A percentile compares a stretch with the other conserved stretches of the same genome.
Evolutionary conservation across 345 rosid genomes (phyloP).

Genomic region (Hibiscus tridactylites): DNA sequence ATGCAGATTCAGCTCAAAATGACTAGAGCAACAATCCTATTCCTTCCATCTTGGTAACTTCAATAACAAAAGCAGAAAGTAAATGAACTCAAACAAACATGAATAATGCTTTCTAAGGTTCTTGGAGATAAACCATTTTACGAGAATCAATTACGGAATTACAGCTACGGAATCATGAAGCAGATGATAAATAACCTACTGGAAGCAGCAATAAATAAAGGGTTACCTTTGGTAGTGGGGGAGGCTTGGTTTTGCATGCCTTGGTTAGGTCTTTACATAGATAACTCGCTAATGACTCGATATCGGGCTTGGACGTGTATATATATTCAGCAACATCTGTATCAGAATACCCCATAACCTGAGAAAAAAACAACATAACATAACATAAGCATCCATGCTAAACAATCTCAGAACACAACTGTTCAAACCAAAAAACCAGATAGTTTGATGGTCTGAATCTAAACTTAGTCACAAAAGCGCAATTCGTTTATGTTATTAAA

Average conservation of each 20-base stretch:
- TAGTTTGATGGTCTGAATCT: background rate
- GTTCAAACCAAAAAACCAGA: background rate
- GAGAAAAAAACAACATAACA: background rate
- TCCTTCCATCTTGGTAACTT: background rate
- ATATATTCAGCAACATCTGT: constrained; percentile 91
- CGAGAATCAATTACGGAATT: background rate
- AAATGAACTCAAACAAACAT: background rate
- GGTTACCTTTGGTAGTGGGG: constrained; percentile 79
- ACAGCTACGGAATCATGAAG: background rate
- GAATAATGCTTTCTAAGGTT: background rate
- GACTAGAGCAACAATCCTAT: background rate
- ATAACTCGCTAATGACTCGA: constrained; percentile 50
- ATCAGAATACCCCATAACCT: constrained; percentile 89
- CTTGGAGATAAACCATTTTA: background rate
- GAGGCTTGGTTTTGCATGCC: constrained; percentile 66
- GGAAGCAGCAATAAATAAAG: too few species aligned
- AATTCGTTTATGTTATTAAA: background rate
- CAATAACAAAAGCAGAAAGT: background rate
- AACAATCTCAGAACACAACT: background rate
- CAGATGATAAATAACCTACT: too few species aligned
- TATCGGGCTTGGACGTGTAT: constrained; percentile 56
- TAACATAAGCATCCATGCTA: background rate
- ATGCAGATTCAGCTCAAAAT: background rate
- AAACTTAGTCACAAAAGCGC: background rate
- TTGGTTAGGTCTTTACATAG: constrained; percentile 67